Base-by-base conservation (phyloP, 73 alveolate genomes). In the Paramecium sexaurelia region DNA sequence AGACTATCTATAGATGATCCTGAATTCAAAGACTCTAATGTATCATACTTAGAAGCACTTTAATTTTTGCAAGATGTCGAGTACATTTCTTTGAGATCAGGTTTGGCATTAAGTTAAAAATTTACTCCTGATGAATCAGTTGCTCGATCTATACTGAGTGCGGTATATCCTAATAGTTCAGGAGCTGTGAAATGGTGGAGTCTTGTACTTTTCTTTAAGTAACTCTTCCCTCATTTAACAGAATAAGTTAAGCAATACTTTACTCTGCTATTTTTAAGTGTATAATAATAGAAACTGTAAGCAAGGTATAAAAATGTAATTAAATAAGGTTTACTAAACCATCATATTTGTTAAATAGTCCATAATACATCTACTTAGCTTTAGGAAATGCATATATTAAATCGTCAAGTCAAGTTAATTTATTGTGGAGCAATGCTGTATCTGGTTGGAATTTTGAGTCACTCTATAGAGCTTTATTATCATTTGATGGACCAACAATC, bases 111-210 rank as follows among this genome's bases (percentile, higher is more conserved):
- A 9, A 33, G 35, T 20, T 33, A 26, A 20, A 71, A 71, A 36
- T 36, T 27, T 24, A 71, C 57, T 19, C 55, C 55, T 5, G 86
- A 71, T 71, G 86, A 71, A 71, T 71, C 86, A 71, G 86, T 71
- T 71, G 86, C 86, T 27, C 55, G 86, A 29, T 71, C 86, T 3
- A 71, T 71, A 35, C 13, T 71, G 56, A 71, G 86, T 71, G 86
- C 86, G 7, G 56, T 71, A 5, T 71, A 71, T 71, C 86, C 86
- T 2, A 71, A 32, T 13, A 71, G 86, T 37, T 71, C 86, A 13
- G 86, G 86, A 2, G 55, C 86, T 35, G 86, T 71, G 7, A 37
- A 71, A 71, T 71, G 86, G 86, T 71, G 86, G 86, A 71, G 86
- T 71, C 56, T 71, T 5, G 86, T 71, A 9, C 86, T 71, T 7